Percentiles rank a stretch among this genome's conserved stretches.
These are phyloP conservation scores for Themeda triandra DNA, from an alignment of 176 grass and related monocot genomes.

Conservation along the genomic window DNA sequence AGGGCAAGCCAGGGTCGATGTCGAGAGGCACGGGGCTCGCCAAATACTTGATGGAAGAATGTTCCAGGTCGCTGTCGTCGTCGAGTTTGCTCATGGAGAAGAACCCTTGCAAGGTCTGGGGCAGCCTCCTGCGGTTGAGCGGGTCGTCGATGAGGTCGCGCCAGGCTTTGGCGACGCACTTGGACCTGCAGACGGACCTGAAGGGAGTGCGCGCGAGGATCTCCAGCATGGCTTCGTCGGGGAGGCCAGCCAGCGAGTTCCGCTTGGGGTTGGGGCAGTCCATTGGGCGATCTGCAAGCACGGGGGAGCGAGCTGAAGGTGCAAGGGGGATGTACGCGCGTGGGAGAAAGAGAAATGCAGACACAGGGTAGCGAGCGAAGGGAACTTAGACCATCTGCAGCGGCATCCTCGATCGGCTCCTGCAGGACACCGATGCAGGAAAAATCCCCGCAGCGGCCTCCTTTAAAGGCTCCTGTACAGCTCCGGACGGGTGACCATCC, in stretches of 20 bases:
- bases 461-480: no score
- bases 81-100: background rate
- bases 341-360: no score
- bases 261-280: background rate
- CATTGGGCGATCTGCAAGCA: no score
- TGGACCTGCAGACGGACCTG: background rate
- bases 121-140: background rate
- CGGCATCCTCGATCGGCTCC: no score
- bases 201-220: background rate
- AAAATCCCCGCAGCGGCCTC: no score
- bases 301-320: no score
- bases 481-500: no score
- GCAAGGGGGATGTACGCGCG: no score
- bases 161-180: background rate
- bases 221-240: background rate
- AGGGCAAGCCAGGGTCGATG: background rate
- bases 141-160: background rate
- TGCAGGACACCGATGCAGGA: no score
- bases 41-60: background rate
- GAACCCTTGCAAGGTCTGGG: background rate
- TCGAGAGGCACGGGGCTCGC: no score
- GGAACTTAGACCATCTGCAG: no score
- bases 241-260: background rate
- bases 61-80: background rate
- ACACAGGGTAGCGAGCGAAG: no score